Conservation (phyloP, 176 grass and related monocot genomes). For the Puya raimondii region DNA sequence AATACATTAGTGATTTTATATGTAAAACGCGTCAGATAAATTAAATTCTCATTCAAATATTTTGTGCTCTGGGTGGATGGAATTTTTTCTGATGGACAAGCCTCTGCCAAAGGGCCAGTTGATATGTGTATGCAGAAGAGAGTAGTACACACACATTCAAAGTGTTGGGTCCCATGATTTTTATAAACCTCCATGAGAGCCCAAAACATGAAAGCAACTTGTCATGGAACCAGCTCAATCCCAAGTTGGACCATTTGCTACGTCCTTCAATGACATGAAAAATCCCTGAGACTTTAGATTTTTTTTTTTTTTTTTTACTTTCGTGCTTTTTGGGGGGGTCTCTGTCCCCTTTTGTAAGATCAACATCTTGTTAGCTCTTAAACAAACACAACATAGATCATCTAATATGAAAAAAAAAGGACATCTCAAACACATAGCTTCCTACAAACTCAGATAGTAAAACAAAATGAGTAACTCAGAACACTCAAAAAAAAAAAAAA, state of each 20-base stretch:
- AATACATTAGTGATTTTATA: too few relatives aligned
- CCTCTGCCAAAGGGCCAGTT: not conserved
- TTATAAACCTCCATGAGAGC: not conserved
- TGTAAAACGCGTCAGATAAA: too few relatives aligned
- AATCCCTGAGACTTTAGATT: not conserved
- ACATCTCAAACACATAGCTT: not conserved
- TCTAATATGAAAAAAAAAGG: not conserved
- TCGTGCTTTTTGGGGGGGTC: too few relatives aligned
- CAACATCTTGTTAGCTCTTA: not conserved
- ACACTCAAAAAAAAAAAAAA: not conserved
- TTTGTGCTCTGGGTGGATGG: too few relatives aligned
- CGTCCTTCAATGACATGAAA: slow-evolving; percentile 1
- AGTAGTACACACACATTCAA: not conserved
- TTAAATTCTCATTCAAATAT: too few relatives aligned
- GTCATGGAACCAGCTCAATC: slow-evolving; percentile 4
- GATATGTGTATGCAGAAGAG: not conserved
- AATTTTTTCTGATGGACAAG: too few relatives aligned
- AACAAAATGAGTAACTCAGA: not conserved
- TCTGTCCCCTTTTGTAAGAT: not conserved
- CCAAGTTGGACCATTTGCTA: not conserved
- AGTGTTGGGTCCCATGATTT: not conserved
- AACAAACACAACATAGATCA: not conserved
- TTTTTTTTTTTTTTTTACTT: too few relatives aligned
- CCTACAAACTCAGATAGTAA: not conserved
- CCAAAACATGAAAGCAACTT: slow-evolving; percentile 7